phyloP scores from a whole-genome alignment of 228 moss, liverwort and hornwort genomes.

The Sphagnum magellanicum region DNA sequence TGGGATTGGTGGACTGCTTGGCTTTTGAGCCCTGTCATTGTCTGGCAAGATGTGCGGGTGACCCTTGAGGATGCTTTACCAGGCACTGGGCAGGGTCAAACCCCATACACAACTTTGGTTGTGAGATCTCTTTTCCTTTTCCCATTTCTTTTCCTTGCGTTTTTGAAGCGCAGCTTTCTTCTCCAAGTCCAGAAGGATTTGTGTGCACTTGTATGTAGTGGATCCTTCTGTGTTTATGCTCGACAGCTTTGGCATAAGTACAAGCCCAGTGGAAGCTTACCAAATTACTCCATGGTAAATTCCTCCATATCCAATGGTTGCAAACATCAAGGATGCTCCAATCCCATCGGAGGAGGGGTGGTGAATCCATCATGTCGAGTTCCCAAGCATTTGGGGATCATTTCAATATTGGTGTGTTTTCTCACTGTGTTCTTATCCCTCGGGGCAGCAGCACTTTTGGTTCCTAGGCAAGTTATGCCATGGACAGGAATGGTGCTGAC shows the following conservation, averaged over 20 bases:
- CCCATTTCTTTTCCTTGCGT: constrained; percentile 61
- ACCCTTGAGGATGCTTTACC: constrained; percentile 70
- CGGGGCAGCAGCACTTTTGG: constrained; percentile 38
- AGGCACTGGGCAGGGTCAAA: constrained; percentile 71
- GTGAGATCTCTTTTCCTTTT: constrained; percentile 64
- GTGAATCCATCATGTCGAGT: constrained; percentile 37
- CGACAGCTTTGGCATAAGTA: constrained; percentile 91
- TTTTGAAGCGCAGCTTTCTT: constrained; percentile 42
- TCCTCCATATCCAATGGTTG: constrained; percentile 21
- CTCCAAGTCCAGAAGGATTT: constrained; percentile 74
- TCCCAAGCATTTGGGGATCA: constrained; percentile 58
- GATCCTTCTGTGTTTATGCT: constrained; percentile 63
- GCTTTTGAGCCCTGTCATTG: constrained; percentile 77
- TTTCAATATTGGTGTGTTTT: constrained; percentile 62
- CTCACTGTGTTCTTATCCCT: constrained; percentile 45
- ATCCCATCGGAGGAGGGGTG: constrained; percentile 32
- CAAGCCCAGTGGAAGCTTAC: constrained; percentile 50
- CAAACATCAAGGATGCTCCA: constrained; percentile 47
- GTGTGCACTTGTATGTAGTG: constrained; percentile 61
- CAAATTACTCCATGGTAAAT: constrained; percentile 62
- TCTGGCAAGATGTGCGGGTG: constrained; percentile 87
- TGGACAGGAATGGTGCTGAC: constrained; percentile 87
- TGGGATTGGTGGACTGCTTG: constrained; percentile 99
- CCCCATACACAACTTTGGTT: constrained; percentile 52
- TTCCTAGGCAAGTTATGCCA: constrained; percentile 88